phyloP scores from a whole-genome alignment of 371 early-diverging fungal species.

The Rhizopus stolonifer region DNA sequence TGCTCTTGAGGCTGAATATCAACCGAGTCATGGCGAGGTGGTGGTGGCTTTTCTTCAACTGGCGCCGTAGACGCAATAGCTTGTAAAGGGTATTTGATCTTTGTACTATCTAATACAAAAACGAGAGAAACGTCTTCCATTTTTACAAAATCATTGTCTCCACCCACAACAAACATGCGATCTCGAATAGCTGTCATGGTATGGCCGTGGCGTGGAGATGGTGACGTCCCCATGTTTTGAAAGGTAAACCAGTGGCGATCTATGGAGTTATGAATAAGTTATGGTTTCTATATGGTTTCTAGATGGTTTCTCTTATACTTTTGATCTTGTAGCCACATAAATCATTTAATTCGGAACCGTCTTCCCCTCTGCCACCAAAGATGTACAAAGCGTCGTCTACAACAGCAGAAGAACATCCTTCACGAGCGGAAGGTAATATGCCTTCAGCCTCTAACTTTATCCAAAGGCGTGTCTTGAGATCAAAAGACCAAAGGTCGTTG shows the following conservation, averaged over 20 bases:
- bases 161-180: constrained; percentile 66
- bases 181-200: constrained; percentile 63
- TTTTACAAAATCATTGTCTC: constrained; percentile 52
- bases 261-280: not conserved
- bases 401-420: constrained; percentile 63
- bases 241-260: constrained; percentile 67
- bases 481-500: constrained; percentile 80
- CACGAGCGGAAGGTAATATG: constrained; percentile 64
- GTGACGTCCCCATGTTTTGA: constrained; percentile 68
- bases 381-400: constrained; percentile 76
- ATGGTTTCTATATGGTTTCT: no score
- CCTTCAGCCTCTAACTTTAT: constrained; percentile 60
- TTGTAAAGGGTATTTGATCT: constrained; percentile 70
- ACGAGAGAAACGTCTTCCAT: constrained; percentile 54
- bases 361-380: constrained; percentile 68
- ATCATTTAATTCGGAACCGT: constrained; percentile 65
- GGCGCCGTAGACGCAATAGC: constrained; percentile 2
- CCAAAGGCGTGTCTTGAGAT: constrained; percentile 60
- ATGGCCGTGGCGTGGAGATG: constrained; percentile 64
- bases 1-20: constrained; percentile 11
- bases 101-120: constrained; percentile 70
- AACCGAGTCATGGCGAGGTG: not conserved
- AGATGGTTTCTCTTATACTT: constrained; percentile 45
- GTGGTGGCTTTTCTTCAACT: constrained; percentile 17
- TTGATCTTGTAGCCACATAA: constrained; percentile 72